These are phyloP conservation scores for Euptelea pleiosperma DNA, from an alignment of 164 flowering plant genomes.

Conservation along the genomic window DNA sequence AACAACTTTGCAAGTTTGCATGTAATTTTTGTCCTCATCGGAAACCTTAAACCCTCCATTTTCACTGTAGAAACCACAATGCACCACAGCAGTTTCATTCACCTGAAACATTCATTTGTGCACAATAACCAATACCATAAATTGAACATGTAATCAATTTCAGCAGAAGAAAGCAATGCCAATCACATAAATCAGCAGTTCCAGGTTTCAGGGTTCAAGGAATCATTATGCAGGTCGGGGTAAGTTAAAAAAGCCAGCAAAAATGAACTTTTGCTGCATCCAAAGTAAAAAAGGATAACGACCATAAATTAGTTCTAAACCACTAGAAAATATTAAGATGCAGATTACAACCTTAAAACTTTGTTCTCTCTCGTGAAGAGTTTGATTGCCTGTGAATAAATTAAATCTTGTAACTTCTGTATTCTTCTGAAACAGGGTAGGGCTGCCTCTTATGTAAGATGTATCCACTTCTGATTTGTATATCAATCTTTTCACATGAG, in stretches of 20 bases:
- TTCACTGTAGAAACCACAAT: slow-evolving; percentile 93
- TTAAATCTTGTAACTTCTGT: slow-evolving; percentile 54
- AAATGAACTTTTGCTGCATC: too few relatives aligned
- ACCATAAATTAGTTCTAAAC: neutral
- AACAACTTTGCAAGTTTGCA: slow-evolving; percentile 72
- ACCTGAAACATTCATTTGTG: slow-evolving; percentile 46
- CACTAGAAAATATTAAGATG: slow-evolving; percentile 11
- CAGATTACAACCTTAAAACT: slow-evolving; percentile 64
- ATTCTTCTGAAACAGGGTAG: slow-evolving; percentile 24
- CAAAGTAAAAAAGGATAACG: neutral
- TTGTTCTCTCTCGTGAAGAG: slow-evolving; percentile 58
- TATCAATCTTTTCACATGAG: slow-evolving; percentile 45
- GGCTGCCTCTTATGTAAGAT: slow-evolving; percentile 26
- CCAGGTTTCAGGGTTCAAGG: too few relatives aligned
- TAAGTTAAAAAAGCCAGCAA: too few relatives aligned
- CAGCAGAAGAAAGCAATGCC: slow-evolving; percentile 3
- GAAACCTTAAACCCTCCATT: slow-evolving; percentile 83
- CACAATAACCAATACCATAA: slow-evolving; percentile 16
- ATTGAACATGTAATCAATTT: neutral
- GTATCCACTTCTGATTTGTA: slow-evolving; percentile 47
- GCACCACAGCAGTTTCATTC: slow-evolving; percentile 54
- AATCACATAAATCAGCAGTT: slow-evolving; percentile 3
- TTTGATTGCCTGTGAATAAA: slow-evolving; percentile 81
- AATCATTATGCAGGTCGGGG: too few relatives aligned
- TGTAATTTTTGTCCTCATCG: slow-evolving; percentile 61